Evolutionary conservation across 176 grass and related monocot species (phyloP).

Genomic region (Musa acuminata): DNA sequence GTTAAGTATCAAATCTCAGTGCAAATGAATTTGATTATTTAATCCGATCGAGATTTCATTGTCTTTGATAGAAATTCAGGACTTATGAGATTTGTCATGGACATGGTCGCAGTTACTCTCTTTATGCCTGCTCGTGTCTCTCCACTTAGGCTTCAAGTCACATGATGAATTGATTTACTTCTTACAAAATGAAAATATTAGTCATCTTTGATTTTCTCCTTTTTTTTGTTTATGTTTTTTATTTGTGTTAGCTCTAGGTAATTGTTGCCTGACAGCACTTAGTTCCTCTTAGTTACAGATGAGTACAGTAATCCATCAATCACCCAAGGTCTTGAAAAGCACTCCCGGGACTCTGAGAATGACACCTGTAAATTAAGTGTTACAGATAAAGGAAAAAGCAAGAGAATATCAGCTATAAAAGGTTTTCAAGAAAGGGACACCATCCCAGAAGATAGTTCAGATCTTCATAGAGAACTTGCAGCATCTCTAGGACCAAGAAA

Average conservation of each 20-base stretch:
- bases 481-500: constrained; percentile 7
- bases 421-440: background rate
- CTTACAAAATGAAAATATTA: background rate
- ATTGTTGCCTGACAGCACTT: background rate
- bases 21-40: background rate
- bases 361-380: background rate
- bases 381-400: background rate
- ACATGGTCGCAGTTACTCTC: background rate
- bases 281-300: background rate
- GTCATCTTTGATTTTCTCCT: background rate
- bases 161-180: background rate
- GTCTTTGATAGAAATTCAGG: background rate
- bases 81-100: background rate
- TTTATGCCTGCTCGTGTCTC: background rate
- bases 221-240: background rate
- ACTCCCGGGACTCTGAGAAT: constrained; percentile 3
- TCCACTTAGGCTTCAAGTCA: background rate
- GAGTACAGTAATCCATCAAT: background rate
- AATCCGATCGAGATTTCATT: background rate
- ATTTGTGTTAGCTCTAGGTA: background rate
- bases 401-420: background rate
- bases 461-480: constrained; percentile 3
- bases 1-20: constrained; percentile 7
- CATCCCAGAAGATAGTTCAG: background rate
- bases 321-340: constrained; percentile 5